Conservation (phyloP, 768 basidiomycete genomes). For the Lentinus brumalis region DNA sequence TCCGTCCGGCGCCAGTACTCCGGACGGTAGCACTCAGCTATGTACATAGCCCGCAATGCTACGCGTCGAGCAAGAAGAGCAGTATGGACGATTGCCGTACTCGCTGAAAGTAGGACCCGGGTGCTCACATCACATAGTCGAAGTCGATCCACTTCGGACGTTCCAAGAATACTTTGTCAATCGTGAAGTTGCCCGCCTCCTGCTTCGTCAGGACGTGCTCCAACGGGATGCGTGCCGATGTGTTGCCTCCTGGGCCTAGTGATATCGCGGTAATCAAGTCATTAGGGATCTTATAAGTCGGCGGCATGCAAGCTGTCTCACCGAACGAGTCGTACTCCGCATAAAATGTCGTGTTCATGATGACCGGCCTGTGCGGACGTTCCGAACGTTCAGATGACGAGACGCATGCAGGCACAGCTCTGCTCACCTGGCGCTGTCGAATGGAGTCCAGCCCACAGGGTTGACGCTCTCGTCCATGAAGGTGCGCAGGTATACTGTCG, state of each 20-base stretch:
- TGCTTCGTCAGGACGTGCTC: slow-evolving; percentile 48
- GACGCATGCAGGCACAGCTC: background rate
- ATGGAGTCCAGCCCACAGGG: slow-evolving; percentile 54
- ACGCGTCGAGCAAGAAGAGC: no score
- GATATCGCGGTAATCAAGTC: background rate
- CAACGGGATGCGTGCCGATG: slow-evolving; percentile 41
- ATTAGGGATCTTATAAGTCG: background rate
- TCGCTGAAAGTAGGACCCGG: no score
- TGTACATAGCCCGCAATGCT: no score
- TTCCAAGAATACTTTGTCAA: slow-evolving; percentile 54
- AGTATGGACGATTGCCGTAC: no score
- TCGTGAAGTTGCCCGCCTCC: slow-evolving; percentile 44
- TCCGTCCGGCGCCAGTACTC: no score
- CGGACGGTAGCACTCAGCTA: no score
- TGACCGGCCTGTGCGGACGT: slow-evolving; percentile 37
- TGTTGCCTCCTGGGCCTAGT: slow-evolving; percentile 59
- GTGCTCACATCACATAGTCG: slow-evolving; percentile 41
- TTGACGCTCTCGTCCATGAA: slow-evolving; percentile 60
- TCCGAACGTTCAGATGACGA: background rate
- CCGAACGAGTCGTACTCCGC: slow-evolving; percentile 60
- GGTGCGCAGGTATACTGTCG: slow-evolving; percentile 53
- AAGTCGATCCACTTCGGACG: slow-evolving; percentile 59
- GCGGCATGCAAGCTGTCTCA: slow-evolving; percentile 17
- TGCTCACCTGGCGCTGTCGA: slow-evolving; percentile 42
- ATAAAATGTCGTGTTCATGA: slow-evolving; percentile 57